Conservation (phyloP, 2,329 filamentous ascomycete genomes). For the Parasarocladium wereldwijsianum region DNA sequence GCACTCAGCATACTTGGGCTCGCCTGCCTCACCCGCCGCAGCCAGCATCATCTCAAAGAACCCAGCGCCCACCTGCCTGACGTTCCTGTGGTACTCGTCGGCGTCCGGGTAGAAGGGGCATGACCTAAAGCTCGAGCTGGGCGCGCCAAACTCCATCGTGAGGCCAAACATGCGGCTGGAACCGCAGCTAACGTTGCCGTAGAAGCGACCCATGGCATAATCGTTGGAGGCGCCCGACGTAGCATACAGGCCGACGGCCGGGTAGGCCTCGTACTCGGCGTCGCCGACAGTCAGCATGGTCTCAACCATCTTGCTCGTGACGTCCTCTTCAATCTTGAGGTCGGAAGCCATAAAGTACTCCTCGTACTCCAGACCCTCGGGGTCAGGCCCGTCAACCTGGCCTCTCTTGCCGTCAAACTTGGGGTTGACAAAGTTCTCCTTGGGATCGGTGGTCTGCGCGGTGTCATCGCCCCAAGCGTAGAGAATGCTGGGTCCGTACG, state of each 20-base stretch:
- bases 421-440: slow-evolving; percentile 34
- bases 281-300: slow-evolving; percentile 20
- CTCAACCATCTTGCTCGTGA: slow-evolving; percentile 16
- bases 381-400: slow-evolving; percentile 20
- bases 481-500: slow-evolving; percentile 30
- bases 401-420: slow-evolving; percentile 32
- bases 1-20: slow-evolving; percentile 7
- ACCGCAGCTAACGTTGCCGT: slow-evolving; percentile 11
- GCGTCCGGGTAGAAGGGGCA: slow-evolving; percentile 26
- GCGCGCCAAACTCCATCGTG: slow-evolving; percentile 26
- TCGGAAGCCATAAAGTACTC: slow-evolving; percentile 23
- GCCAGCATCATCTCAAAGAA: slow-evolving; percentile 27
- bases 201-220: slow-evolving; percentile 25
- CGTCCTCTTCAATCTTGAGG: slow-evolving; percentile 14
- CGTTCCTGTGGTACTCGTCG: slow-evolving; percentile 22
- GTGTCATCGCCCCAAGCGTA: slow-evolving; percentile 40
- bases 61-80: slow-evolving; percentile 24
- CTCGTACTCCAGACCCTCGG: slow-evolving; percentile 16
- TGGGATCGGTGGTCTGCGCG: slow-evolving; percentile 25
- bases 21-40: slow-evolving; percentile 9
- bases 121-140: slow-evolving; percentile 6
- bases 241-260: slow-evolving; percentile 24
- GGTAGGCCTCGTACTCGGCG: slow-evolving; percentile 19
- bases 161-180: slow-evolving; percentile 23
- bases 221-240: slow-evolving; percentile 28